Conservation (phyloP, 805 yeast genomes). For the Cyberlindnera sargentensis region DNA sequence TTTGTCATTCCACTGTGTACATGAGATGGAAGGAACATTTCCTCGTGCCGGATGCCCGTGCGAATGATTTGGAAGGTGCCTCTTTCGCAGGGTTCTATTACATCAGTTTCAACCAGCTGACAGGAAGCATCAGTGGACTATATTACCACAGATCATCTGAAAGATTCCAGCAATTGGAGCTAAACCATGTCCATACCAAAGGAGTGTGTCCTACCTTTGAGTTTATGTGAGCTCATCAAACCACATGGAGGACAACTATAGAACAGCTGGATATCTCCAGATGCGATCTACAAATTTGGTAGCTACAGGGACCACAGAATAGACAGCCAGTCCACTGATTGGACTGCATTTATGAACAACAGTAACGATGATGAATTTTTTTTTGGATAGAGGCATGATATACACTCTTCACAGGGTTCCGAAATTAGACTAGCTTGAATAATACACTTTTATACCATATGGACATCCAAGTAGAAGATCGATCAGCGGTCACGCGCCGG, state of each 20-base stretch:
- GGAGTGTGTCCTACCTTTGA: slow-evolving; percentile 9
- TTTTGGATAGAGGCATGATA: no score
- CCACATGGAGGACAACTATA: not conserved
- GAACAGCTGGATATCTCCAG: no score
- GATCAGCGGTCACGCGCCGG: no score
- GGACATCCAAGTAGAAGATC: no score
- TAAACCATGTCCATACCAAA: slow-evolving; percentile 23
- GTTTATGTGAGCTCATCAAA: slow-evolving; percentile 8
- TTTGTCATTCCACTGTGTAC: slow-evolving; percentile 47
- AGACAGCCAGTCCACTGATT: no score
- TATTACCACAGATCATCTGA: slow-evolving; percentile 80
- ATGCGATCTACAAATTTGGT: no score
- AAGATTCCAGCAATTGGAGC: slow-evolving; percentile 65
- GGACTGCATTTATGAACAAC: no score
- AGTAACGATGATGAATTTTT: no score
- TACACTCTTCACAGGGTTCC: no score
- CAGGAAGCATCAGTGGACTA: slow-evolving; percentile 72
- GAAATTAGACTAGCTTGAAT: no score
- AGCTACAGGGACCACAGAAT: no score
- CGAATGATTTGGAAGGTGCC: slow-evolving; percentile 52
- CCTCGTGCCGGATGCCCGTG: slow-evolving; percentile 68
- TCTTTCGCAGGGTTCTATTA: slow-evolving; percentile 92
- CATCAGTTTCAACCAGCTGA: slow-evolving; percentile 68
- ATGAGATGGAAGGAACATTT: slow-evolving; percentile 97
- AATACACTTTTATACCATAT: no score